Evolutionary conservation across 176 grass and related monocot genomes (phyloP).

Genomic region (Puccinellia tenuiflora): DNA sequence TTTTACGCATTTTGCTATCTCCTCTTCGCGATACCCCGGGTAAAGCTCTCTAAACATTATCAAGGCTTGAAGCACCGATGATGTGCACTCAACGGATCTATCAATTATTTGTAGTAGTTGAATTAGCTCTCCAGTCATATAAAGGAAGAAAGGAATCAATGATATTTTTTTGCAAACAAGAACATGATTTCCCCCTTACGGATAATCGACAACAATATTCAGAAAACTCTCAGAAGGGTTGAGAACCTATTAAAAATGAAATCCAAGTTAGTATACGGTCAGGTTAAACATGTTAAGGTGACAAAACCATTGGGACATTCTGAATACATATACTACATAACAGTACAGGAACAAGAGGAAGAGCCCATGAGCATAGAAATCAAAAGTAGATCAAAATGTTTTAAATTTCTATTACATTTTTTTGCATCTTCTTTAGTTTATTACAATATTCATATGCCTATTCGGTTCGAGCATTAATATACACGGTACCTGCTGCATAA

Average conservation of each 20-base stretch:
- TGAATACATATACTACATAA: neutral
- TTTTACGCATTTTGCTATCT: conserved; percentile 37
- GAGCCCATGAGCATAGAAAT: neutral
- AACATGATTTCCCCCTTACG: conserved; percentile 20
- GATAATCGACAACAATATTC: conserved; percentile 35
- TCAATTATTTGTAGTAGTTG: neutral
- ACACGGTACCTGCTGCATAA: neutral
- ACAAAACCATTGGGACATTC: neutral
- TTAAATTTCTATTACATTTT: no score
- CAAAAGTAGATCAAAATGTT: neutral
- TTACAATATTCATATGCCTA: neutral
- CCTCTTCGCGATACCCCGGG: conserved; percentile 27
- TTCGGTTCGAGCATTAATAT: neutral
- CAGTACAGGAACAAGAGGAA: neutral
- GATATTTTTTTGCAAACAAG: neutral
- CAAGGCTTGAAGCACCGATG: conserved; percentile 42
- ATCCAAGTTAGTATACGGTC: neutral
- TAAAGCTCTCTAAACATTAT: conserved; percentile 35
- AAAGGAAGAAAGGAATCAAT: neutral
- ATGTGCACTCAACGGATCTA: conserved; percentile 54
- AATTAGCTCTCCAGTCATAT: neutral
- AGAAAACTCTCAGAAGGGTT: conserved; percentile 41
- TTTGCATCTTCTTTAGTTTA: no score
- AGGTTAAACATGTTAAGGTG: neutral
- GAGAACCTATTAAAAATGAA: conserved; percentile 21